Percentiles rank a stretch among this genome's conserved stretches.
These are phyloP conservation scores for Sodiomyces alkalinus DNA, from an alignment of 2,329 filamentous ascomycete species.

Conservation along the genomic window DNA sequence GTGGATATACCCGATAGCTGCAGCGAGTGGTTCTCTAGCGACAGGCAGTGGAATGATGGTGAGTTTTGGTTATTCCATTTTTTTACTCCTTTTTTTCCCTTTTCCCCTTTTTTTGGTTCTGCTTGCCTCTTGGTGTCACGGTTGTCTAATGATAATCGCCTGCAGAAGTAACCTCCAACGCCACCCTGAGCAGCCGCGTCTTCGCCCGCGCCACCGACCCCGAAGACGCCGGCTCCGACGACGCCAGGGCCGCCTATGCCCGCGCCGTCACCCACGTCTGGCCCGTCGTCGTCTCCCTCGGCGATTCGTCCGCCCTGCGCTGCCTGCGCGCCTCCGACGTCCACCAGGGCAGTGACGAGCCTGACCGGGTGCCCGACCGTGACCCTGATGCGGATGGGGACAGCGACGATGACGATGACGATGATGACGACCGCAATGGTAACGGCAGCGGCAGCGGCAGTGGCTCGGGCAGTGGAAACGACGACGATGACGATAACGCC, in stretches of 20 bases:
- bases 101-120: no score
- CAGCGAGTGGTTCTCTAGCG: background rate
- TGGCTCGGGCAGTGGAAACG: background rate
- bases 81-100: no score
- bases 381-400: background rate
- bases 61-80: no score
- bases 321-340: constrained; percentile 1
- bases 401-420: no score
- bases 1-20: background rate
- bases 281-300: background rate
- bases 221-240: background rate
- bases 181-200: background rate
- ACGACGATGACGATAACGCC: background rate
- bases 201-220: background rate
- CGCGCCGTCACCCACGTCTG: constrained; percentile 1
- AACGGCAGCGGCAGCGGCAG: background rate
- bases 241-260: constrained; percentile 7
- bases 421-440: no score
- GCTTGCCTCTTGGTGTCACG: no score
- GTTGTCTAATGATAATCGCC: background rate
- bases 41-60: no score
- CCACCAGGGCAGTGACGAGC: constrained; percentile 1
- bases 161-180: background rate
- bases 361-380: background rate
- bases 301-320: background rate